phyloP scores from a whole-genome alignment of 768 basidiomycete genomes.

The Amyloporia xantha region DNA sequence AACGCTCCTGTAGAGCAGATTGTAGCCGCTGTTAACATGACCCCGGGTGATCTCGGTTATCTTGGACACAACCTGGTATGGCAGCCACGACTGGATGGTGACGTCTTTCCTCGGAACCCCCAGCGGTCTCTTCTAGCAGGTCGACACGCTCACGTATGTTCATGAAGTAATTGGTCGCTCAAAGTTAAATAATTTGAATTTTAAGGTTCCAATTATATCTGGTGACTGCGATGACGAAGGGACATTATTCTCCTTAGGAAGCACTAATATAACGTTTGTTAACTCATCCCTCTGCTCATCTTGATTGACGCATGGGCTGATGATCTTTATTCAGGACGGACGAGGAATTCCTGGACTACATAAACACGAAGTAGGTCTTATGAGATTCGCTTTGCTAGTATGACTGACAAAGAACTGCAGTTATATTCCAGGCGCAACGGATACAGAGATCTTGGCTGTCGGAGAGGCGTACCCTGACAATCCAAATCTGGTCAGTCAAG shows the following conservation, averaged over 20 bases:
- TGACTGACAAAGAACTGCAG: background rate
- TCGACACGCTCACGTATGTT: background rate
- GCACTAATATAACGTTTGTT: background rate
- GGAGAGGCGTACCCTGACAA: background rate
- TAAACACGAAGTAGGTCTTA: background rate
- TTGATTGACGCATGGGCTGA: background rate
- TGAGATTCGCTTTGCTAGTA: background rate
- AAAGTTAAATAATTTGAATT: background rate
- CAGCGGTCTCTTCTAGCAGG: background rate
- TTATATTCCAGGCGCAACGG: background rate
- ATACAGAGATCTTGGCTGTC: background rate
- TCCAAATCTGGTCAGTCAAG: background rate
- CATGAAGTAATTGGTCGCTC: background rate
- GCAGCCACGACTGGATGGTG: background rate
- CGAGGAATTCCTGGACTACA: slow-evolving; percentile 2
- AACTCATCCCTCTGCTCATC: too few relatives aligned
- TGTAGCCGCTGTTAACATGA: slow-evolving; percentile 26
- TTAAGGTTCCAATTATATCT: slow-evolving; percentile 2
- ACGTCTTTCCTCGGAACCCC: background rate
- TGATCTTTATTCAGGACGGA: background rate
- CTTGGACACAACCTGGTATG: slow-evolving; percentile 2
- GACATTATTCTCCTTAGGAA: background rate
- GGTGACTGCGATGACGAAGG: slow-evolving; percentile 5
- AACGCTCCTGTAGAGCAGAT: slow-evolving; percentile 26
- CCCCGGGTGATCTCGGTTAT: slow-evolving; percentile 24